Base-by-base conservation (phyloP, 495 filamentous ascomycete species). In the Massariosphaeria phaeospora region DNA sequence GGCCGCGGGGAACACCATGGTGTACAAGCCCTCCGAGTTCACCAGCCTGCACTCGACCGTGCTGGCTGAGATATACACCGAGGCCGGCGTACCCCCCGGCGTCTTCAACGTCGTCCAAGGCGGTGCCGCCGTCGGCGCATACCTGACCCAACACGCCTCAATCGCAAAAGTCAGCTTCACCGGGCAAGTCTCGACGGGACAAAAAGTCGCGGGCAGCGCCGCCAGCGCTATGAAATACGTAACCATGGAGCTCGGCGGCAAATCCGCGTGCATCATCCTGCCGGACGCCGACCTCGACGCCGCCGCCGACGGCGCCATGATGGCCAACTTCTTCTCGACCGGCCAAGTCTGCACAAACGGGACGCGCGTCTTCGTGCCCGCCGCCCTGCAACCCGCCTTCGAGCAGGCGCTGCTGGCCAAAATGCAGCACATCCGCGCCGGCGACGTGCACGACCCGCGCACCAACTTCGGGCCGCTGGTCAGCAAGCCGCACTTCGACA, bases 321-420 rank as follows among this genome's bases (percentile, higher is more conserved):
- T 90, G 84, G 87, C 87, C 36, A 91, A 90, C 62, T 90, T 89
- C 72, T 89, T 81, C 75, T 86, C 81, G 62, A 82, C 82, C 0
- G 87, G 87, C 11, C 87, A 91, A 67, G 86, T 91, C 34, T 91
- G 87, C 73, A 91, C 86, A 15, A 90, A 90, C 60, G 86, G 87
- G 26, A 91, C 87, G 0, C 75, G 87, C 6, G 86, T 91, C 0
- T 90, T 89, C 63, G 75, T 91, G 2, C 86, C 81, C 8, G 60
- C 72, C 10, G 59, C 60, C 50, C 76, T 86, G 73, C 84, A 87
- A 67, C 38, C 63, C 9, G 69, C 69, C 2, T 91, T 91, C 50
- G 84, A 88, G 66, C 71, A 74, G 56, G 66, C 66, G 1, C 67
- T 91, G 1, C 62, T 89, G 23, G 76, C 81, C 56, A 88, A 87